A percentile compares a stretch with the other conserved stretches of the same genome.
These are phyloP conservation scores for Collybia mongolica DNA, from an alignment of 768 basidiomycete genomes.

Conservation along the genomic window DNA sequence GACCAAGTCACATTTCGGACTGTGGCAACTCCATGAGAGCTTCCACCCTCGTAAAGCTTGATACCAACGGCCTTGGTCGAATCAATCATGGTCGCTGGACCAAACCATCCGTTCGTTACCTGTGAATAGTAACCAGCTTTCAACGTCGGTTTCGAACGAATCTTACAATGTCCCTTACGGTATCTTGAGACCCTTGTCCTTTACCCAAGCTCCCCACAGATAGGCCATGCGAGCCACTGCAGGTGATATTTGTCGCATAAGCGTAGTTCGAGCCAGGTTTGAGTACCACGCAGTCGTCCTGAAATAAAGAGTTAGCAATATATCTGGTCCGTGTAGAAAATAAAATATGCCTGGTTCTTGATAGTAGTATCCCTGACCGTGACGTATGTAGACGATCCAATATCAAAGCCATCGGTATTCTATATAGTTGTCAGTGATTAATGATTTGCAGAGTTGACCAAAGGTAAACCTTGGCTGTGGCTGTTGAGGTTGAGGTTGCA, in stretches of 20 bases:
- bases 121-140: not conserved
- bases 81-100: conserved; percentile 26
- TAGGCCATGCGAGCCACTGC: conserved; percentile 28
- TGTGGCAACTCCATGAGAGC: conserved; percentile 26
- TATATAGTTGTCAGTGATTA: no score
- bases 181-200: conserved; percentile 11
- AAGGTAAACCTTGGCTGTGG: conserved; percentile 16
- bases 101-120: conserved; percentile 26
- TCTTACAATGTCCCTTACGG: conserved; percentile 5
- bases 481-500: conserved; percentile 22
- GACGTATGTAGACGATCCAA: conserved; percentile 24
- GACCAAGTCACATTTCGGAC: conserved; percentile 28
- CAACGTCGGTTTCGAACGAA: no score
- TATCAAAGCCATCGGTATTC: conserved; percentile 30
- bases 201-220: conserved; percentile 25
- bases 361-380: conserved; percentile 25
- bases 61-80: conserved; percentile 30
- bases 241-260: conserved; percentile 25
- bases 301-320: not conserved
- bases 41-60: conserved; percentile 27
- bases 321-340: not conserved
- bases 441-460: no score
- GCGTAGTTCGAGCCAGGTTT: conserved; percentile 27
- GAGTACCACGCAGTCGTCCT: conserved; percentile 31
- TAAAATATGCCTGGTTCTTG: conserved; percentile 17